These are phyloP conservation scores for Onygenales sp. DNA, from an alignment of 2,329 filamentous ascomycete species.

Conservation along the genomic window DNA sequence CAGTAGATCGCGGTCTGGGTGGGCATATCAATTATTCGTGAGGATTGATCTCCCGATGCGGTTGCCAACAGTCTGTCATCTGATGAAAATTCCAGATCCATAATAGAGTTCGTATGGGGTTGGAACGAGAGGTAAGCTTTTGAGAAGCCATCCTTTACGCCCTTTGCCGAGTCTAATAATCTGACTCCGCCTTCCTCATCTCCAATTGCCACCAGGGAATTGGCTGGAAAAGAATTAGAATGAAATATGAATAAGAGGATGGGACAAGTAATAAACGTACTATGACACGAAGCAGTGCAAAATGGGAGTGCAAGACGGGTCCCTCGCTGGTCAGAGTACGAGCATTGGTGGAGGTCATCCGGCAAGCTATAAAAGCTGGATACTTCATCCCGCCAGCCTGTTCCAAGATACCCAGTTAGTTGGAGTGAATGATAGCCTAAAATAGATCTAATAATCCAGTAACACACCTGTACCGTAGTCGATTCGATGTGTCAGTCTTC, in stretches of 20 bases:
- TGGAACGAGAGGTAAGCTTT: conserved; percentile 49
- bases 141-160: conserved; percentile 44
- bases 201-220: conserved; percentile 58
- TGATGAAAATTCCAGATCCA: conserved; percentile 60
- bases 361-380: conserved; percentile 50
- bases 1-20: conserved; percentile 49
- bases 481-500: conserved; percentile 24
- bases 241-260: neutral
- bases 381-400: conserved; percentile 50
- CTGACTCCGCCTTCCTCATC: conserved; percentile 60
- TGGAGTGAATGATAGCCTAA: neutral
- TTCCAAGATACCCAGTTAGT: conserved; percentile 10
- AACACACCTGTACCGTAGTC: conserved; percentile 29
- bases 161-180: conserved; percentile 50
- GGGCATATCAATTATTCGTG: conserved; percentile 58
- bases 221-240: conserved; percentile 34
- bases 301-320: conserved; percentile 47
- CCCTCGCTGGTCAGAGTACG: conserved; percentile 23
- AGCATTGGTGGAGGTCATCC: conserved; percentile 43
- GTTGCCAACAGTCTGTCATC: conserved; percentile 59
- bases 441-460: neutral
- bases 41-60: conserved; percentile 63
- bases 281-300: conserved; percentile 57
- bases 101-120: conserved; percentile 61
- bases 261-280: conserved; percentile 30